Percentiles rank a stretch among this genome's conserved stretches.
Evolutionary conservation across 129 eudicot genomes (phyloP).

Genomic region (Escallonia rubra): DNA sequence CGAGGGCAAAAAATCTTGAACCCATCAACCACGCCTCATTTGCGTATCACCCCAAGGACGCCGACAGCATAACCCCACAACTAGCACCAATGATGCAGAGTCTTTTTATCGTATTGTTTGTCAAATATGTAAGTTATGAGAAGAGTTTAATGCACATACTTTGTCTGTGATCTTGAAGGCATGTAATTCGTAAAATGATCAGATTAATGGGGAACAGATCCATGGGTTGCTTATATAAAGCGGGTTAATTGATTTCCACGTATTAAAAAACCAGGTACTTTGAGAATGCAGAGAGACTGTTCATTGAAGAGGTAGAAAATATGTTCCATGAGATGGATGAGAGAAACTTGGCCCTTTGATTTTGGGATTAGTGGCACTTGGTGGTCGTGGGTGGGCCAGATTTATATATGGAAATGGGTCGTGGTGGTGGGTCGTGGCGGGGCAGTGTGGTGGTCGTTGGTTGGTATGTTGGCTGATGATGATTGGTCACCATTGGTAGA

Average conservation of each 20-base stretch:
- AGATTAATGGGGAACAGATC: slow-evolving; percentile 8
- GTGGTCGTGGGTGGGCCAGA: no score
- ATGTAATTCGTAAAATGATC: background rate
- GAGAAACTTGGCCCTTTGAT: background rate
- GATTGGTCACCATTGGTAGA: no score
- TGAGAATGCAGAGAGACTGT: slow-evolving; percentile 3
- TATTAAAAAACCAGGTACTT: slow-evolving; percentile 7
- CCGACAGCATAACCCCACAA: no score
- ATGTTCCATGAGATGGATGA: slow-evolving; percentile 9
- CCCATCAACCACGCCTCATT: no score
- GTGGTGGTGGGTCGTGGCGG: no score
- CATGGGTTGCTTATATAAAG: slow-evolving; percentile 6
- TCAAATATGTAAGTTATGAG: background rate
- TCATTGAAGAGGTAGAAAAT: slow-evolving; percentile 4
- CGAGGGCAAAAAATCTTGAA: no score
- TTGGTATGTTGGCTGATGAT: no score
- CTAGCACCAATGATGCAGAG: background rate
- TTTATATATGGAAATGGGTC: no score
- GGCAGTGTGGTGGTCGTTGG: no score
- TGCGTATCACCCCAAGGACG: no score
- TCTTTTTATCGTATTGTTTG: background rate
- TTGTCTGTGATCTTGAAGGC: slow-evolving; percentile 8
- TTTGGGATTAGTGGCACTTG: no score
- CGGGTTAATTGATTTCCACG: slow-evolving; percentile 15
- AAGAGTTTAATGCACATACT: slow-evolving; percentile 19